phyloP scores from a whole-genome alignment of 2,329 filamentous ascomycete species.

The Arthroderma sp. region DNA sequence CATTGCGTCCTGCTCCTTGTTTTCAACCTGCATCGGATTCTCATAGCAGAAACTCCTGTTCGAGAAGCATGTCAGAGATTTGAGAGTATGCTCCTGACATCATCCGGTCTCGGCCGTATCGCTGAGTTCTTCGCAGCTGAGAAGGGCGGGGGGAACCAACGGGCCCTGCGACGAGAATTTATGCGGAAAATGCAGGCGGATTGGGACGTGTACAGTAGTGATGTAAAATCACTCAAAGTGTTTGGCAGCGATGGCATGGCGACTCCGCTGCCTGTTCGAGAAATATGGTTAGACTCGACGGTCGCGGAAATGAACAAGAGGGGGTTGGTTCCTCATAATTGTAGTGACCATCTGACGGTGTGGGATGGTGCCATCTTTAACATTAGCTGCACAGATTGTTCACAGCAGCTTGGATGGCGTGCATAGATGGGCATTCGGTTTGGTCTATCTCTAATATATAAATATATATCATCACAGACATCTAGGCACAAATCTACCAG shows the following conservation, averaged over 20 bases:
- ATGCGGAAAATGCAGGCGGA: constrained; percentile 32
- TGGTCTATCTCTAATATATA: too few species aligned
- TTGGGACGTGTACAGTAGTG: constrained; percentile 23
- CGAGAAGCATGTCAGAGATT: constrained; percentile 22
- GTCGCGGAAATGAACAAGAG: constrained; percentile 19
- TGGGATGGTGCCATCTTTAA: constrained; percentile 17
- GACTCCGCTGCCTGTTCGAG: constrained; percentile 17
- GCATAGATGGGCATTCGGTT: too few species aligned
- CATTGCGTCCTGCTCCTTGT: constrained; percentile 30
- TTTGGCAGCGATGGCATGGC: constrained; percentile 20
- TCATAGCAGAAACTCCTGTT: constrained; percentile 21
- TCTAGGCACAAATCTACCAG: too few species aligned
- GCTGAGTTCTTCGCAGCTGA: constrained; percentile 32
- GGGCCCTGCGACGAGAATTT: constrained; percentile 29
- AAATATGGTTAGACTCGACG: constrained; percentile 30
- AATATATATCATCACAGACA: too few species aligned
- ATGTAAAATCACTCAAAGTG: constrained; percentile 26
- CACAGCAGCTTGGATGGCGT: too few species aligned
- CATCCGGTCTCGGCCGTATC: constrained; percentile 27
- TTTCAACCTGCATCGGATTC: constrained; percentile 25
- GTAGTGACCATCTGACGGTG: constrained; percentile 20
- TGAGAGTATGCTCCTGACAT: constrained; percentile 29
- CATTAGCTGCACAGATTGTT: too few species aligned
- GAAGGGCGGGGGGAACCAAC: constrained; percentile 30
- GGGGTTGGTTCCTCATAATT: constrained; percentile 20